Evolutionary conservation across 2,329 filamentous ascomycete species (phyloP).

Genomic region (Emergomyces pasteurianus): DNA sequence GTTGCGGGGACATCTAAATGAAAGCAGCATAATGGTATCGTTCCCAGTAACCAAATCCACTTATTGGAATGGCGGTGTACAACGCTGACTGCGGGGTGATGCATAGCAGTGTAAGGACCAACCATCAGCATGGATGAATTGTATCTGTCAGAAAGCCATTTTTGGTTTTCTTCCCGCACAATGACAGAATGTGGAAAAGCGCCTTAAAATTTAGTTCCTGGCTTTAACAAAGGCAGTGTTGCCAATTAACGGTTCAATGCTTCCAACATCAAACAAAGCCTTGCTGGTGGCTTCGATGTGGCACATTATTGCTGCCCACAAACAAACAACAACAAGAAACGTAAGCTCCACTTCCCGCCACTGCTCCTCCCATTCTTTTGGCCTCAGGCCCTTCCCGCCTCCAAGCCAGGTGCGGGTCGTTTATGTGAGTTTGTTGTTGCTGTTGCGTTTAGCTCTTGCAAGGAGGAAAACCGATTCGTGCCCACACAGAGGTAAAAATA

Average conservation of each 20-base stretch:
- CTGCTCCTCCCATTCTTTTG: neutral
- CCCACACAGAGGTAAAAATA: neutral
- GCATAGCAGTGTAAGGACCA: neutral
- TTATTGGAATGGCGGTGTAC: neutral
- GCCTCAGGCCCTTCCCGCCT: neutral
- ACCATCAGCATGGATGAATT: neutral
- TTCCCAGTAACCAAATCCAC: neutral
- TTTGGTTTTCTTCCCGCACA: neutral
- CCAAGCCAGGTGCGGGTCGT: neutral
- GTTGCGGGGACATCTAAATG: neutral
- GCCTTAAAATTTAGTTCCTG: neutral
- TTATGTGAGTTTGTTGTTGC: neutral
- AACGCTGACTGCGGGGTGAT: neutral
- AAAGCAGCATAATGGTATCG: neutral
- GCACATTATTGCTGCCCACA: neutral
- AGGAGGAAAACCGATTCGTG: neutral
- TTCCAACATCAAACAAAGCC: neutral
- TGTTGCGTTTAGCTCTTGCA: neutral
- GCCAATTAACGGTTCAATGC: neutral
- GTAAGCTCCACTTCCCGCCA: neutral
- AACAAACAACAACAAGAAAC: neutral
- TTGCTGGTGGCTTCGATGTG: neutral
- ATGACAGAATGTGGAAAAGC: neutral
- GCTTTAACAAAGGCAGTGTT: neutral
- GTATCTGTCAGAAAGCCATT: neutral